These are phyloP conservation scores for Scheffersomyces coipomensis DNA, from an alignment of 805 yeast species.

Conservation along the genomic window DNA sequence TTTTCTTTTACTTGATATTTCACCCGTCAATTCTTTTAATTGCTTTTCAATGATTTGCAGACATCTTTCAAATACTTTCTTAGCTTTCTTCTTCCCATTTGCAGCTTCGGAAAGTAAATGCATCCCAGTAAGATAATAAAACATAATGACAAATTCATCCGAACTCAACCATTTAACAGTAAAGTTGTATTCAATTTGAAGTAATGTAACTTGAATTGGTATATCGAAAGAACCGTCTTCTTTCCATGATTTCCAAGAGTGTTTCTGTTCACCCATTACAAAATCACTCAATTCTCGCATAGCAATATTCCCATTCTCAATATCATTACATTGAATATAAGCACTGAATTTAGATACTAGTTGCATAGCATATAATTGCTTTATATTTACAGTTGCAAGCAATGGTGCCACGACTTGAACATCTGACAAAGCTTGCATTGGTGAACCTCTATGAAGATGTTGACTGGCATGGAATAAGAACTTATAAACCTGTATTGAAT, in stretches of 20 bases:
- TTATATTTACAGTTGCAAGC: neutral
- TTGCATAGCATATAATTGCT: slow-evolving; percentile 32
- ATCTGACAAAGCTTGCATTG: slow-evolving; percentile 11
- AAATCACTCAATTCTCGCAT: slow-evolving; percentile 22
- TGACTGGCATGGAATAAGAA: slow-evolving; percentile 26
- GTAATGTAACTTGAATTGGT: neutral
- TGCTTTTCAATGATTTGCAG: slow-evolving; percentile 28
- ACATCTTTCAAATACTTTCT: slow-evolving; percentile 37
- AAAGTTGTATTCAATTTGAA: neutral
- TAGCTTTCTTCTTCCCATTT: slow-evolving; percentile 26
- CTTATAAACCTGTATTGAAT: slow-evolving; percentile 18
- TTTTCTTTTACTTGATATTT: slow-evolving; percentile 5
- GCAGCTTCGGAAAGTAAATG: slow-evolving; percentile 30
- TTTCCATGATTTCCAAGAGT: slow-evolving; percentile 24
- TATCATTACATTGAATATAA: slow-evolving; percentile 25
- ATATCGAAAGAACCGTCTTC: slow-evolving; percentile 22
- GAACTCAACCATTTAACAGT: slow-evolving; percentile 40
- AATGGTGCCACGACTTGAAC: neutral
- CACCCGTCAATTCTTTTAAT: slow-evolving; percentile 9
- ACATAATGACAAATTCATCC: slow-evolving; percentile 39
- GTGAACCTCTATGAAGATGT: slow-evolving; percentile 27
- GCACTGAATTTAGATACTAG: slow-evolving; percentile 21
- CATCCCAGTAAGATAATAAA: slow-evolving; percentile 44
- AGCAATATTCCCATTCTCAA: slow-evolving; percentile 16
- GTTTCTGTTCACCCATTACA: slow-evolving; percentile 16